phyloP scores from a whole-genome alignment of 106 monocot species.

The Allium cepa region DNA sequence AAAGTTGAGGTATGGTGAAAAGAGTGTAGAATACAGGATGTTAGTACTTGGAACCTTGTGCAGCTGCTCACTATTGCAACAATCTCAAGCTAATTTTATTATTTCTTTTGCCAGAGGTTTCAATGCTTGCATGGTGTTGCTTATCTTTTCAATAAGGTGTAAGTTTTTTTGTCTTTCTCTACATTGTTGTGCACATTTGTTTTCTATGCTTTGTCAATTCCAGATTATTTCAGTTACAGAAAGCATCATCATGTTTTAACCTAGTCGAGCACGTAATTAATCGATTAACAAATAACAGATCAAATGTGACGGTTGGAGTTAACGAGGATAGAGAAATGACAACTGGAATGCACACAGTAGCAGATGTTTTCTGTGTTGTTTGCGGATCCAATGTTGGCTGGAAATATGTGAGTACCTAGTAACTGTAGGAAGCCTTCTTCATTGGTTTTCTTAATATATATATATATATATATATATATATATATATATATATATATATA shows the following conservation, averaged over 20 bases:
- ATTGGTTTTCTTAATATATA: not conserved
- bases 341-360: constrained; percentile 81
- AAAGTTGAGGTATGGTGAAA: too few species aligned
- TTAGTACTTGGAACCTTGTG: too few species aligned
- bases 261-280: not conserved
- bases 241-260: not conserved
- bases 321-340: constrained; percentile 71
- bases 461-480: too few species aligned
- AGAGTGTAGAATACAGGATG: too few species aligned
- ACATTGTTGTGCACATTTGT: not conserved
- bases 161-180: constrained; percentile 1
- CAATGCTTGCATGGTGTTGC: constrained; percentile 6
- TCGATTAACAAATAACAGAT: constrained; percentile 23
- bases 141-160: constrained; percentile 12
- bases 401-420: constrained; percentile 63
- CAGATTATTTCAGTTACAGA: too few species aligned
- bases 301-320: constrained; percentile 40
- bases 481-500: too few species aligned
- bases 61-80: too few species aligned
- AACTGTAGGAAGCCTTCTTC: not conserved
- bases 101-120: constrained; percentile 1
- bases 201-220: too few species aligned
- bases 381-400: constrained; percentile 82
- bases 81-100: not conserved
- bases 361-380: constrained; percentile 71